These are phyloP conservation scores for Scedosporium aurantiacum DNA, from an alignment of 2,329 filamentous ascomycete genomes.

Conservation along the genomic window DNA sequence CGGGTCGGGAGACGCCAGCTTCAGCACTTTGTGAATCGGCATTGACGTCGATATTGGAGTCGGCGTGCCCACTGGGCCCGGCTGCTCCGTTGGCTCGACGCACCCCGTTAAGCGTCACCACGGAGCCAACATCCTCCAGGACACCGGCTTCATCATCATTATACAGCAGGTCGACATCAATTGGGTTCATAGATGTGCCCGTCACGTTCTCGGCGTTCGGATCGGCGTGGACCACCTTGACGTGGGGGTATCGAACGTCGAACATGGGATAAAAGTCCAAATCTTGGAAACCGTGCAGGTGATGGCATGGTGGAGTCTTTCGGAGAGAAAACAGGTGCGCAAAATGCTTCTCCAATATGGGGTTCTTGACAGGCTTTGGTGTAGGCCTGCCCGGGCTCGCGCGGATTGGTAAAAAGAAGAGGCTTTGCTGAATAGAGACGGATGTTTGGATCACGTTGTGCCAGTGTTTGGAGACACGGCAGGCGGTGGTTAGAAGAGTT, in stretches of 20 bases:
- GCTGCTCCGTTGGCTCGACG: neutral
- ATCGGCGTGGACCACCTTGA: neutral
- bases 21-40: neutral
- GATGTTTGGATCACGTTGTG: conserved; percentile 3
- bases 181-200: neutral
- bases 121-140: neutral
- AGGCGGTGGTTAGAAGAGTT: conserved; percentile 16
- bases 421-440: conserved; percentile 8
- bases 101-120: neutral
- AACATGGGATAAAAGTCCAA: conserved; percentile 7
- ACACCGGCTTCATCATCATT: neutral
- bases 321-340: neutral
- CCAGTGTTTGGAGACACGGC: conserved; percentile 16
- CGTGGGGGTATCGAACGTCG: neutral
- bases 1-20: neutral
- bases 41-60: neutral
- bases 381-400: neutral
- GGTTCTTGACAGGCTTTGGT: neutral
- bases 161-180: neutral
- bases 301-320: neutral
- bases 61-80: neutral
- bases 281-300: conserved; percentile 4
- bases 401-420: conserved; percentile 2
- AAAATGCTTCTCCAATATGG: conserved; percentile 4
- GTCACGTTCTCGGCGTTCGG: neutral